A percentile compares a stretch with the other conserved stretches of the same genome.
These are phyloP conservation scores for Penicillium nordicum DNA, from an alignment of 2,329 filamentous ascomycete genomes.

Conservation along the genomic window DNA sequence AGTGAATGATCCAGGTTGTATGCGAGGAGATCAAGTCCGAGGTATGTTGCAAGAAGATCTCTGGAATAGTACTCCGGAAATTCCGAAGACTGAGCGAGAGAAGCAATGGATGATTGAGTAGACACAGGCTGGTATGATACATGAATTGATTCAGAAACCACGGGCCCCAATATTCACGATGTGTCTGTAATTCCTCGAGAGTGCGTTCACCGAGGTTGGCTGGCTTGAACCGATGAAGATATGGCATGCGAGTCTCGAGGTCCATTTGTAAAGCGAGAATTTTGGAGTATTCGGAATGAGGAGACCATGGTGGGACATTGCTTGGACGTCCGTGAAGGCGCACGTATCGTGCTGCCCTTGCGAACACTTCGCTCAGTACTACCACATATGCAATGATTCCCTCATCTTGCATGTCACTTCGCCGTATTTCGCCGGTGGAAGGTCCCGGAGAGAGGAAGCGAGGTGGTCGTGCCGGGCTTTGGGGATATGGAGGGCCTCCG, in stretches of 20 bases:
- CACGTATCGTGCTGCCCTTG: constrained; percentile 48
- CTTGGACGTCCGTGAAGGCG: constrained; percentile 45
- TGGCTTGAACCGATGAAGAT: constrained; percentile 50
- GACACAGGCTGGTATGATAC: constrained; percentile 52
- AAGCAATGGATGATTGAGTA: constrained; percentile 55
- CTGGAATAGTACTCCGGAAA: constrained; percentile 52
- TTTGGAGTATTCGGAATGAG: constrained; percentile 52
- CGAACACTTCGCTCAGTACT: constrained; percentile 49
- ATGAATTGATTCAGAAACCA: constrained; percentile 54
- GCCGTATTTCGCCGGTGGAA: constrained; percentile 19
- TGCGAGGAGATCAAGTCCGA: constrained; percentile 52
- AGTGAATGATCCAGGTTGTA: constrained; percentile 53
- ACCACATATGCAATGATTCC: constrained; percentile 49
- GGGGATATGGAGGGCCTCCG: constrained; percentile 39
- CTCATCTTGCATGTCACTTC: constrained; percentile 33
- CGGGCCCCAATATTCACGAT: constrained; percentile 53
- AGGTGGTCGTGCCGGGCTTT: constrained; percentile 33
- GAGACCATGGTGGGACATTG: constrained; percentile 47
- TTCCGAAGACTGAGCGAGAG: constrained; percentile 53
- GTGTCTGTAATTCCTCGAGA: constrained; percentile 42
- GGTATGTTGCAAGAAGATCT: constrained; percentile 54
- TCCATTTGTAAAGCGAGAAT: constrained; percentile 52
- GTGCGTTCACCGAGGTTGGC: constrained; percentile 47
- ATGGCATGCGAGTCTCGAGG: constrained; percentile 51
- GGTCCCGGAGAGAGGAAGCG: constrained; percentile 22